These are phyloP conservation scores for Coemansia sp. DNA, from an alignment of 192 early-diverging fungal genomes.

Conservation along the genomic window DNA sequence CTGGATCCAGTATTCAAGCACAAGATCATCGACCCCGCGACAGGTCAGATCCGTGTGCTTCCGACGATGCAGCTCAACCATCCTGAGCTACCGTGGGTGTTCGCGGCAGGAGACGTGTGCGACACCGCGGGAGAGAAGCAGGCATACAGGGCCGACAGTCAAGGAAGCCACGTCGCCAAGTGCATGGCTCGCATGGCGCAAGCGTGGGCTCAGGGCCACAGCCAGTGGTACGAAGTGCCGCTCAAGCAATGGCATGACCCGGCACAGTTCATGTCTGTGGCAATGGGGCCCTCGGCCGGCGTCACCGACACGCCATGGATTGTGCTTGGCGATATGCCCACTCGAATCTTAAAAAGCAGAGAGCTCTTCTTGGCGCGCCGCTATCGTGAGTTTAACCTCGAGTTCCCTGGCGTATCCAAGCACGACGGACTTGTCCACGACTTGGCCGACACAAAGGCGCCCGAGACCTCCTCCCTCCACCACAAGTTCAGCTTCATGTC, in stretches of 20 bases:
- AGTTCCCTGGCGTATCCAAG: conserved; percentile 44
- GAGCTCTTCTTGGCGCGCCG: conserved; percentile 58
- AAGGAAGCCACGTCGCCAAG: conserved; percentile 50
- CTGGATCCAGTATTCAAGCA: conserved; percentile 37
- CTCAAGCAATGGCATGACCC: conserved; percentile 58
- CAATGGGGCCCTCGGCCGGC: conserved; percentile 50
- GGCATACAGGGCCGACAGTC: conserved; percentile 55
- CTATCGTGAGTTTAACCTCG: conserved; percentile 55
- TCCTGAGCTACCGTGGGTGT: conserved; percentile 70
- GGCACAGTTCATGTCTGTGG: conserved; percentile 54
- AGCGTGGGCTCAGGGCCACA: conserved; percentile 45
- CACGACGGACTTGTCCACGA: conserved; percentile 15
- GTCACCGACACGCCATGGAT: conserved; percentile 59
- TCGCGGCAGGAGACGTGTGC: conserved; percentile 72
- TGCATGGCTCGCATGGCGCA: conserved; percentile 59
- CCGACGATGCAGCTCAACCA: conserved; percentile 78
- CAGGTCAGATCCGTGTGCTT: conserved; percentile 66
- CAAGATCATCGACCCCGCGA: conserved; percentile 58
- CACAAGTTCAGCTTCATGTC: conserved; percentile 1
- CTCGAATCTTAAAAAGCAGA: conserved; percentile 56
- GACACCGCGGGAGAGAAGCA: conserved; percentile 56
- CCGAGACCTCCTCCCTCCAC: background rate
- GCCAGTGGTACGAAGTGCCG: conserved; percentile 45
- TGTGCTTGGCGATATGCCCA: conserved; percentile 55
- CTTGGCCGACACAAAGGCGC: background rate